These are phyloP conservation scores for Venturia nashicola DNA, from an alignment of 2,329 filamentous ascomycete genomes.

Conservation along the genomic window DNA sequence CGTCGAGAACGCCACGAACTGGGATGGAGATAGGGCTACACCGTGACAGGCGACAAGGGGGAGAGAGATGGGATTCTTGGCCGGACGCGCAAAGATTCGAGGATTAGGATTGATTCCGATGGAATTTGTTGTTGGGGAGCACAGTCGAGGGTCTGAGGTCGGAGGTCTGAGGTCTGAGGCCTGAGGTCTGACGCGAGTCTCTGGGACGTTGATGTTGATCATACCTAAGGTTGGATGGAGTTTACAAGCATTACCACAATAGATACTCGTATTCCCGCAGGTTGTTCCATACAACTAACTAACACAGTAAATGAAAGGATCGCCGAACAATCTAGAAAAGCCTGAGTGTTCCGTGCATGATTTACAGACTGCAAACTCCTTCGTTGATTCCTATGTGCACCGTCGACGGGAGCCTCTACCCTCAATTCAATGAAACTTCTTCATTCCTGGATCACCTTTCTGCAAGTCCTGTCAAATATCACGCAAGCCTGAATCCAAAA, in stretches of 20 bases:
- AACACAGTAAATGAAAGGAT: not conserved
- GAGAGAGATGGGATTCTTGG: not conserved
- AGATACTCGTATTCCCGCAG: not conserved
- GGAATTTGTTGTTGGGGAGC: not conserved
- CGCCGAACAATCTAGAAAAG: not conserved
- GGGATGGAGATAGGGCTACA: not conserved
- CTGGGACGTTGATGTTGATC: not conserved
- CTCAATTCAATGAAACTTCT: not conserved
- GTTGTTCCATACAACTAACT: not conserved
- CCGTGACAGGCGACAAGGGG: not conserved
- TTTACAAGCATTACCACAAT: not conserved
- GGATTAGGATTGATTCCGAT: not conserved
- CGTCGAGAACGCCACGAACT: not conserved
- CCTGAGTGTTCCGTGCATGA: not conserved
- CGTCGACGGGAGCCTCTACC: not conserved
- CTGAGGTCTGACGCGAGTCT: not conserved
- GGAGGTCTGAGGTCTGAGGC: no score
- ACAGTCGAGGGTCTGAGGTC: no score
- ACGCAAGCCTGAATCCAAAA: not conserved
- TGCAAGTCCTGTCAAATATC: not conserved
- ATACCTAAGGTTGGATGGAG: no score
- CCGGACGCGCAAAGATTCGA: not conserved
- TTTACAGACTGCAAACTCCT: not conserved
- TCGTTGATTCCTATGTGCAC: not conserved
- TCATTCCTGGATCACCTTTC: not conserved